Evolutionary conservation across 2,329 filamentous ascomycete genomes (phyloP), one percentile per base, ranked within the genome.

Genomic region (Lecanicillium sp.): DNA sequence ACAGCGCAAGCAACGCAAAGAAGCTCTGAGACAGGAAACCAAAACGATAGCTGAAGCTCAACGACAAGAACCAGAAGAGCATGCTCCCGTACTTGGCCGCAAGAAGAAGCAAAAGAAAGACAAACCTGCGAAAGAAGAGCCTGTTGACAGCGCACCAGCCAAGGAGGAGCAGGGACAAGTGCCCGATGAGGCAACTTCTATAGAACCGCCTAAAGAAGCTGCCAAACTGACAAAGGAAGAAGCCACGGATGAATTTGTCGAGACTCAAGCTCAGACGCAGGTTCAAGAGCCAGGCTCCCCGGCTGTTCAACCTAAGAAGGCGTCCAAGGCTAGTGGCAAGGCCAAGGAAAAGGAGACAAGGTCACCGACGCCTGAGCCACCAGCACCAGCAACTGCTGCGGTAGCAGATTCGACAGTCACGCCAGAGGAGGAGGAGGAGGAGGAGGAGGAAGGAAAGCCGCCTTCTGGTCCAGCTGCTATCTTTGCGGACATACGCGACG

Each of bases 61-160:
- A 45, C 67, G 69, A 35, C 51, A 62, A 12, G 78, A 80, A 42
- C 58, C 68, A 11, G 67, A 75, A 37, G 72, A 77, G 46, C 73
- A 76, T 47, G 85, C 78, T 7, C 85, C 86, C 0, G 83, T 94
- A 29, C 57, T 87, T 35, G 83, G 83, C 25, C 76, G 85, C 37
- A 88, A 88, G 68, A 90, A 87, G 68, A 92, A 90, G 63, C 77
- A 85, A 56, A 88, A 85, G 68, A 90, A 87, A 61, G 78, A 83
- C 50, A 80, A 76, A 50, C 57, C 58, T 12, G 25, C 39, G 7
- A 58, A 58, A 31, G 38, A 49, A 1, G 40, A 44, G 35, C 31
- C 40, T 14, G n/a, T n/a, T n/a, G n/a, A n/a, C n/a, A n/a, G n/a
- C n/a, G n/a, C n/a, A n/a, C n/a, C 22, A 25, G 28, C 35, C 8